A percentile compares a stretch with the other conserved stretches of the same genome.
phyloP scores from a whole-genome alignment of 2,329 filamentous ascomycete genomes.

The Colletotrichum endophyticum region DNA sequence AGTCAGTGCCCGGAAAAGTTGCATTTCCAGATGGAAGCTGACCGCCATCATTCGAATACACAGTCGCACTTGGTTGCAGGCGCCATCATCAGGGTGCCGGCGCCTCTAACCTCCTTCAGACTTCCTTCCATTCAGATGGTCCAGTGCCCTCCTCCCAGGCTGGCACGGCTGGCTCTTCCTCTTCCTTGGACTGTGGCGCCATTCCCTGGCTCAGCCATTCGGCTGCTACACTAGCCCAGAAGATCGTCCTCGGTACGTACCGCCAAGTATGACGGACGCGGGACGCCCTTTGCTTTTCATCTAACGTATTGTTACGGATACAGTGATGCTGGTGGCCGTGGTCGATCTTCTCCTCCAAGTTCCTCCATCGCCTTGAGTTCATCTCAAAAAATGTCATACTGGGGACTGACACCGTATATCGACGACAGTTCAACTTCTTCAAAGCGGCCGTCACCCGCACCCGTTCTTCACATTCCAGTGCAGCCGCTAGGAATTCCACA shows the following conservation, averaged over 20 bases:
- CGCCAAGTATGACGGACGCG: neutral
- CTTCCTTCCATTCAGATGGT: neutral
- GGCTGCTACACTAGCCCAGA: conserved; percentile 5
- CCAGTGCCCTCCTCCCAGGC: neutral
- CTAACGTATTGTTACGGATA: conserved; percentile 11
- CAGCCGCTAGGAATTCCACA: neutral
- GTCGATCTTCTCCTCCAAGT: neutral
- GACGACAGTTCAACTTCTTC: neutral
- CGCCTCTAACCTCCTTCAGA: neutral
- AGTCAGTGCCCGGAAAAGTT: neutral
- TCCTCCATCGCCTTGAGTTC: neutral
- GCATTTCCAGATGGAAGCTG: neutral
- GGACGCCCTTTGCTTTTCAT: conserved; percentile 9
- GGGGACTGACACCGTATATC: neutral
- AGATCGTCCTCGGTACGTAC: conserved; percentile 16
- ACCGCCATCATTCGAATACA: neutral
- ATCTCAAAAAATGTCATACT: neutral
- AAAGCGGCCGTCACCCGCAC: neutral
- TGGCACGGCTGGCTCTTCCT: neutral
- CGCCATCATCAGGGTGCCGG: neutral
- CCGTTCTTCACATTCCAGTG: neutral
- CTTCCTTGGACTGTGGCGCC: neutral
- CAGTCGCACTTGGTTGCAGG: neutral
- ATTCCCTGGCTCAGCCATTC: conserved; percentile 10
- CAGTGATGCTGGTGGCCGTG: neutral